Percentiles rank a stretch among this genome's conserved stretches.
These are phyloP conservation scores for Agarophyton chilense DNA, from an alignment of 23 red algal genomes.

Conservation along the genomic window DNA sequence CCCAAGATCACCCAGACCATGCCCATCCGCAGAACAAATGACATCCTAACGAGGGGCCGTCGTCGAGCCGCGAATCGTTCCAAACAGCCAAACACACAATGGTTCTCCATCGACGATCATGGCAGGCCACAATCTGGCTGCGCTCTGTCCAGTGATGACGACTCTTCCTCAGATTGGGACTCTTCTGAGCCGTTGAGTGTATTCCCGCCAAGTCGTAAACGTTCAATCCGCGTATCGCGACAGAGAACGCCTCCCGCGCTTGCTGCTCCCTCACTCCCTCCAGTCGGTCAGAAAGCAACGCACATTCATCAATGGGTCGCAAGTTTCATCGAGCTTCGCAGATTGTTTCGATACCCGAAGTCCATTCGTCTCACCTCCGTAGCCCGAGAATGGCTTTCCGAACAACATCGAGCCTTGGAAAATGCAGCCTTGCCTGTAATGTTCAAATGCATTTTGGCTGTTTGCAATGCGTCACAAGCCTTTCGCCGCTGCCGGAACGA, in stretches of 20 bases:
- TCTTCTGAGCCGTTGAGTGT: neutral
- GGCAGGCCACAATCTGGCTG: neutral
- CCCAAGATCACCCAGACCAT: neutral
- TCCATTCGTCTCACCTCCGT: neutral
- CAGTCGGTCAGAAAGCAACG: neutral
- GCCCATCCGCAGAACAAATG: neutral
- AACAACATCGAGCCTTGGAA: constrained; percentile 61
- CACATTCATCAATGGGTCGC: constrained; percentile 9
- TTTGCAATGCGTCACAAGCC: constrained; percentile 3
- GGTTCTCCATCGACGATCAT: neutral
- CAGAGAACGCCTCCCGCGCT: neutral
- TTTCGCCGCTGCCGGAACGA: constrained; percentile 19
- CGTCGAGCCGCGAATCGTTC: neutral
- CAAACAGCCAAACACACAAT: neutral
- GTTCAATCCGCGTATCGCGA: neutral
- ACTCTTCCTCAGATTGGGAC: constrained; percentile 4
- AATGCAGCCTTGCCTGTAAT: neutral
- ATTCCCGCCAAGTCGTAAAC: neutral
- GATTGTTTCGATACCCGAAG: neutral
- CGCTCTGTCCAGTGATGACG: neutral
- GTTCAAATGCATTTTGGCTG: constrained; percentile 39
- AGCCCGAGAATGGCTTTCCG: constrained; percentile 25
- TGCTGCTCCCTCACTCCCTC: too few species aligned
- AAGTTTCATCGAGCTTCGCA: constrained; percentile 47
- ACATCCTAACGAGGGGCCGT: neutral